Conservation (phyloP, 176 grass and related monocot species). For the Aegilops longissima region DNA sequence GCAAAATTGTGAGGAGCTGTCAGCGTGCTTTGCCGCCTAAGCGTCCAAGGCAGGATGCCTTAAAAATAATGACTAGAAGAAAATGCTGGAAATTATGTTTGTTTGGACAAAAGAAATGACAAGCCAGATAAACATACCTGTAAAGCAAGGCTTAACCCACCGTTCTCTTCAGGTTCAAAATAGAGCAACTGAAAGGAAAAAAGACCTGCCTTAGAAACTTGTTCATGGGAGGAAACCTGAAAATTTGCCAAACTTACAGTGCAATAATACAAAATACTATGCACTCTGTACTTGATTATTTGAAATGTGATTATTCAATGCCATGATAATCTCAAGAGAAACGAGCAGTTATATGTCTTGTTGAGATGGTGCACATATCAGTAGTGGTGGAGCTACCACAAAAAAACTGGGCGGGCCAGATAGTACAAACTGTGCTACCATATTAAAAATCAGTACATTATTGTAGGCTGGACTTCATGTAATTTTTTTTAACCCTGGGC, state of each 20-base stretch:
- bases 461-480: no score
- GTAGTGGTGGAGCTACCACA: no score
- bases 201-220: constrained; percentile 14
- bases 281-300: constrained; percentile 8
- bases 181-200: constrained; percentile 72
- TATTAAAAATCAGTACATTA: no score
- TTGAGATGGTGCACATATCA: neutral
- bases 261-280: constrained; percentile 3
- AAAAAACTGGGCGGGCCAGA: no score
- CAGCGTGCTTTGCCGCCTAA: neutral
- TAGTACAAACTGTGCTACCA: no score
- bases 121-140: constrained; percentile 55
- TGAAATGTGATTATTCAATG: neutral
- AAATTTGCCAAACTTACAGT: neutral
- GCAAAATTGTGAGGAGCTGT: neutral
- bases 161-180: constrained; percentile 94
- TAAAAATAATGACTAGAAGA: neutral
- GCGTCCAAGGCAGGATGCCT: neutral
- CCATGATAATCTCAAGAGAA: constrained; percentile 16
- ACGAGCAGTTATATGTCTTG: neutral
- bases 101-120: neutral
- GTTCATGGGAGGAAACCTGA: neutral
- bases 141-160: constrained; percentile 94
- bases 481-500: no score
- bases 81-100: constrained; percentile 1